Percentiles rank a stretch among this genome's conserved stretches.
phyloP scores from a whole-genome alignment of 345 rosid species.

The Hibiscus syriacus region DNA sequence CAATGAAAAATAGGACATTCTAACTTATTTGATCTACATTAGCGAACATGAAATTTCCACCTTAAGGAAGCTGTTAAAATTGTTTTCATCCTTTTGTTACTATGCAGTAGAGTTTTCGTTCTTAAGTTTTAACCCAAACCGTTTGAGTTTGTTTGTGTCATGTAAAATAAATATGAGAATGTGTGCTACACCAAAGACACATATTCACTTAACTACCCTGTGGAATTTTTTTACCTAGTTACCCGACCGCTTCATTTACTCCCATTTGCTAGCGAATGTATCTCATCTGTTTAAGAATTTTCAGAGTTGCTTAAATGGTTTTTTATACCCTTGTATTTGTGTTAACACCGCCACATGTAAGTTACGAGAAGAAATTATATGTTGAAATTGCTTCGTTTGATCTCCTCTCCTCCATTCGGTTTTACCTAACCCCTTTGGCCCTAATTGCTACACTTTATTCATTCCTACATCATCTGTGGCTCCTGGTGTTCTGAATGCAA shows the following conservation, averaged over 20 bases:
- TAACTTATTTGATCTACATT: not conserved
- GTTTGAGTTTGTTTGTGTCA: too few relatives aligned
- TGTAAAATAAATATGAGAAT: not conserved
- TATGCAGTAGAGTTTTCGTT: not conserved
- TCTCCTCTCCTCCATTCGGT: not conserved
- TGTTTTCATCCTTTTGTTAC: not conserved
- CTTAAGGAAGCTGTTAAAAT: not conserved
- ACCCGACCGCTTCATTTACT: not conserved
- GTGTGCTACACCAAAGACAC: not conserved
- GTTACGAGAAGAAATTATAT: not conserved
- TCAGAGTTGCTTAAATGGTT: not conserved
- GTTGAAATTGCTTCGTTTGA: not conserved
- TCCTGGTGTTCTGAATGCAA: not conserved
- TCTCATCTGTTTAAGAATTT: not conserved
- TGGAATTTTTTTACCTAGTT: not conserved
- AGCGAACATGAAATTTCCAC: not conserved
- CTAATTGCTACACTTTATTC: not conserved
- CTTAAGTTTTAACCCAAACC: too few relatives aligned
- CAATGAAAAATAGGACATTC: not conserved
- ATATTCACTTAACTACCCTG: not conserved
- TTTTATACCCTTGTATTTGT: not conserved
- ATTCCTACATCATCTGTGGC: constrained; percentile 1
- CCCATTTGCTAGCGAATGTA: not conserved
- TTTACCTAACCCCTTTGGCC: not conserved
- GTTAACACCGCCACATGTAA: not conserved